A percentile compares a stretch with the other conserved stretches of the same genome.
Evolutionary conservation across 1,284 basidiomycete genomes (phyloP).

Genomic region (Cutaneotrichosporon sp.): DNA sequence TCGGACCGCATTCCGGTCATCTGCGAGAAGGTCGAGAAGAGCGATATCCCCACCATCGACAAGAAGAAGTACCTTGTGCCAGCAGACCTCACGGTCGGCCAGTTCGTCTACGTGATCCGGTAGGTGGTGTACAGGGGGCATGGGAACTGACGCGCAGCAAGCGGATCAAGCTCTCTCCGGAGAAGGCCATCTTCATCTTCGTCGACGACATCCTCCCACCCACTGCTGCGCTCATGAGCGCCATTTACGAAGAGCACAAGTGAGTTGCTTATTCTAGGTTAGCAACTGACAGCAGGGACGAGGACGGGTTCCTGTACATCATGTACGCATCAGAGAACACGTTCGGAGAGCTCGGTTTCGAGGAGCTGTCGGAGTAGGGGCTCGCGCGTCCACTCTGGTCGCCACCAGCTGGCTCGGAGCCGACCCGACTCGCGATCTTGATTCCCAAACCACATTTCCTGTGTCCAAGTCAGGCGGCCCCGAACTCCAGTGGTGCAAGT

Average conservation of each 20-base stretch:
- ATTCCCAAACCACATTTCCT: slow-evolving; percentile 3
- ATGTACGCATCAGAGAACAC: slow-evolving; percentile 97
- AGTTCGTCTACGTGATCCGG: slow-evolving; percentile 98
- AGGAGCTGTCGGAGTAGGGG: slow-evolving; percentile 15
- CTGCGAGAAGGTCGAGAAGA: slow-evolving; percentile 98
- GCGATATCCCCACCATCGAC: slow-evolving; percentile 98
- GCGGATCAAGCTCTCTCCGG: slow-evolving; percentile 98
- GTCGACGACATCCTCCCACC: slow-evolving; percentile 98
- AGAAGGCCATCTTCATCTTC: slow-evolving; percentile 99
- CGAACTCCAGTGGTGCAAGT: slow-evolving; percentile 6
- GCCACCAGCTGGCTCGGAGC: background rate
- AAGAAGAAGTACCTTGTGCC: slow-evolving; percentile 99
- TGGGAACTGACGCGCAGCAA: slow-evolving; percentile 60
- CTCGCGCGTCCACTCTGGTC: background rate
- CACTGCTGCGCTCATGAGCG: slow-evolving; percentile 96
- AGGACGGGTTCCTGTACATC: slow-evolving; percentile 77
- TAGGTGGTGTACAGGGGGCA: slow-evolving; percentile 16
- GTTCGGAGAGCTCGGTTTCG: slow-evolving; percentile 60
- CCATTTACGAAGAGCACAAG: slow-evolving; percentile 99
- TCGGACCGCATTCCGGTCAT: slow-evolving; percentile 98
- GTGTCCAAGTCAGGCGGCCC: background rate
- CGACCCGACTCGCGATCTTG: background rate
- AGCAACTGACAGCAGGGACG: slow-evolving; percentile 26
- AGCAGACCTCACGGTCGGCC: slow-evolving; percentile 94
- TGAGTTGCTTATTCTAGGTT: slow-evolving; percentile 54